These are phyloP conservation scores for Metarhizium album DNA, from an alignment of 2,329 filamentous ascomycete species.

Conservation along the genomic window DNA sequence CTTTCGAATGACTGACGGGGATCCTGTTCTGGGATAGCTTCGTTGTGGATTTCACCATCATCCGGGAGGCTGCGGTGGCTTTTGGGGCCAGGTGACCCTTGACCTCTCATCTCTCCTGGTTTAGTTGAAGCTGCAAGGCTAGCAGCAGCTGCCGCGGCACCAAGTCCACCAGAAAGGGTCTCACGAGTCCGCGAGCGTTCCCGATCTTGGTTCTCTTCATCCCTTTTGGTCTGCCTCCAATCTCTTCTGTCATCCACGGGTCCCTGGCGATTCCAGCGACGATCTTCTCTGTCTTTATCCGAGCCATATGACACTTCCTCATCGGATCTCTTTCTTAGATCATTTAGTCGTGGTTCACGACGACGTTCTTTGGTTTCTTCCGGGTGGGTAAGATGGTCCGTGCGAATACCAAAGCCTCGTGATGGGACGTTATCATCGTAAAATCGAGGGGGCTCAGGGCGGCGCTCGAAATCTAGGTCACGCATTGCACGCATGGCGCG, in stretches of 20 bases:
- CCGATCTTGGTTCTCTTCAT: constrained; percentile 20
- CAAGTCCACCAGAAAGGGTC: constrained; percentile 36
- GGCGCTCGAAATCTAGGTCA: constrained; percentile 26
- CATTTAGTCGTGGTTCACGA: constrained; percentile 18
- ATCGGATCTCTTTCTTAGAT: constrained; percentile 20
- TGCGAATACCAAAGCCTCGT: constrained; percentile 43
- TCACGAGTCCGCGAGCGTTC: constrained; percentile 34
- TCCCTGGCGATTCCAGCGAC: constrained; percentile 15
- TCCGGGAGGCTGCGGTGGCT: constrained; percentile 22
- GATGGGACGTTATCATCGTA: constrained; percentile 34
- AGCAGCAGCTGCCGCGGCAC: constrained; percentile 37
- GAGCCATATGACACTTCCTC: constrained; percentile 18
- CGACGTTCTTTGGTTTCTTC: constrained; percentile 33
- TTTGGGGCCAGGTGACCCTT: constrained; percentile 18
- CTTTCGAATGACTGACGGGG: constrained; percentile 6
- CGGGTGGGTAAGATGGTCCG: constrained; percentile 24
- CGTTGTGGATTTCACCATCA: constrained; percentile 15
- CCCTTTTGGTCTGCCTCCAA: constrained; percentile 19
- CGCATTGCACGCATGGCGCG: constrained; percentile 30
- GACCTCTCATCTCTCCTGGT: constrained; percentile 25
- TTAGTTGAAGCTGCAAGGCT: constrained; percentile 30
- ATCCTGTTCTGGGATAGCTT: constrained; percentile 12
- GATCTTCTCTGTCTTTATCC: constrained; percentile 20
- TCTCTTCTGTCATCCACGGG: constrained; percentile 19
- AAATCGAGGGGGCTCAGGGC: constrained; percentile 23